These are phyloP conservation scores for Dactylellina leptospora DNA, from an alignment of 2,329 filamentous ascomycete species.

Conservation along the genomic window DNA sequence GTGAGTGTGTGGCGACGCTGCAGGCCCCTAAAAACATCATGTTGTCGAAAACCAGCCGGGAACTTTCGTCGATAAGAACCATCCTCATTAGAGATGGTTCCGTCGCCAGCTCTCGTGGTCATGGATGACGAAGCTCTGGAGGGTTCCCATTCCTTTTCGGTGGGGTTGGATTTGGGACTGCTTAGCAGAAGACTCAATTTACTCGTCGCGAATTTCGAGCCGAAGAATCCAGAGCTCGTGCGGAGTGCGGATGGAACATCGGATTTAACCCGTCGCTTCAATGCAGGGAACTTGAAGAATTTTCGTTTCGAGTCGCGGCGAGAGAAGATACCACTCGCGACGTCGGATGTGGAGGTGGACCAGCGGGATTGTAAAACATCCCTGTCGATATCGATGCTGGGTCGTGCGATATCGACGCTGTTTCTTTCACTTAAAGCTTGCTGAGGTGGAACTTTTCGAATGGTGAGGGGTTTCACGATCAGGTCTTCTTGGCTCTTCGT, in stretches of 20 bases:
- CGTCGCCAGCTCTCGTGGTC: conserved; percentile 16
- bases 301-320: conserved; percentile 31
- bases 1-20: conserved; percentile 34
- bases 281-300: conserved; percentile 34
- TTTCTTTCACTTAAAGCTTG: too few species aligned
- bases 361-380: conserved; percentile 34
- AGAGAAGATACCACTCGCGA: conserved; percentile 19
- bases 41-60: background rate
- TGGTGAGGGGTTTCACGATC: conserved; percentile 18
- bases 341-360: conserved; percentile 40
- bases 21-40: background rate
- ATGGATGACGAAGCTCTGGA: conserved; percentile 40
- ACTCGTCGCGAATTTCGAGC: conserved; percentile 15
- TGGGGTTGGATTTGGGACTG: conserved; percentile 1
- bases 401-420: background rate
- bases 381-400: conserved; percentile 16
- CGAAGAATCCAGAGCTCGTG: conserved; percentile 42
- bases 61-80: background rate
- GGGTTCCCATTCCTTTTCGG: conserved; percentile 27
- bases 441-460: too few species aligned
- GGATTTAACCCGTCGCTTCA: conserved; percentile 35
- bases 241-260: conserved; percentile 24
- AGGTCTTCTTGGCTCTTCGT: too few species aligned
- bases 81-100: conserved; percentile 30
- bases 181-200: conserved; percentile 22